Base-by-base conservation (phyloP, 1,284 basidiomycete species). In the Leccinum subrobustum region DNA sequence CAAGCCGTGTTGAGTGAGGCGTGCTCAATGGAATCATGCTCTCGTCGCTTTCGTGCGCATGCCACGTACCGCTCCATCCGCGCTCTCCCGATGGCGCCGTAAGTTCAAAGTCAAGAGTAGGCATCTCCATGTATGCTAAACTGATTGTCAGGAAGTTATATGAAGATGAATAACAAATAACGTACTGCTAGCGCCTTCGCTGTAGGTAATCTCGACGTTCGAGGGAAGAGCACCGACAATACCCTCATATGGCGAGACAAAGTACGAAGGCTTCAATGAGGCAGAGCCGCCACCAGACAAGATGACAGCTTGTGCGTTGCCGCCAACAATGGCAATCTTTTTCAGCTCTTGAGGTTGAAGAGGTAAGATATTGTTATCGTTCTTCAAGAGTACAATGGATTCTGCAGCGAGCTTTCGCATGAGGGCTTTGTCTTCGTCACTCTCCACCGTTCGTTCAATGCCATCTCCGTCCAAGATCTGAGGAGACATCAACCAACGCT, bases 261-360 rank as follows among this genome's bases (percentile, higher is more conserved):
- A 87, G 74, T 87, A 93, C 6, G 87, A 87, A 0, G 91, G 78
- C 64, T 87, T 87, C 25, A 94, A 78, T 2, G 86, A 81, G 0
- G 91, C 91, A 16, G 86, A 88, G 2, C 92, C 91, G 29, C 91
- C 92, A 25, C 92, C 92, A 16, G 87, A 88, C 8, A 88, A 77
- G 6, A 88, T 81, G 20, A 81, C 70, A 2, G 84, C 83, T 67
- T 88, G 87, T 20, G 90, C 90, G 67, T 92, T 93, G 0, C 85
- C 84, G 4, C 92, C 92, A 33, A 93, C 81, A 56, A 94, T 85
- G 0, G 89, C 89, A 52, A 92, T 78, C 71, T 86, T 88, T 74
- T 84, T 87, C 60, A 86, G 66, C 29, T 70, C 75, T 54, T 76
- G 68, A 0, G 81, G 77, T 27, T 79, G 76, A 9, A 92, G 76